Percentiles rank a stretch among this genome's conserved stretches.
phyloP scores from a whole-genome alignment of 805 yeast genomes.

The Candida sithepensis region DNA sequence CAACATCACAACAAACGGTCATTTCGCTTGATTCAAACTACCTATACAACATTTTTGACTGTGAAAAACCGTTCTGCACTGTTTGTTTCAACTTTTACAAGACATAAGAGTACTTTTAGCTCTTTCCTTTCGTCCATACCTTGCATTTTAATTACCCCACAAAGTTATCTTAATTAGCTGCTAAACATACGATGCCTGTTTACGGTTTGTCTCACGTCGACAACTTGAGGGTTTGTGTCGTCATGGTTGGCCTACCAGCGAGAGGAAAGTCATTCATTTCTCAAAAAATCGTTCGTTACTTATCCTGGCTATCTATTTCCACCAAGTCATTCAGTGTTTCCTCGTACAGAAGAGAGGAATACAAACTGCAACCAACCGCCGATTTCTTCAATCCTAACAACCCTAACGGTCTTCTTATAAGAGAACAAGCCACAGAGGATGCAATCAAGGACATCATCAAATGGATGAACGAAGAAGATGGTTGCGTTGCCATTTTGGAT shows the following conservation, averaged over 20 bases:
- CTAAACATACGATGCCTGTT: conserved; percentile 44
- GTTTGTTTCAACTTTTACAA: too few relatives aligned
- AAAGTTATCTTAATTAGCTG: not conserved
- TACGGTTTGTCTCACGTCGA: conserved; percentile 58
- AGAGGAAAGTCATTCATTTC: conserved; percentile 94
- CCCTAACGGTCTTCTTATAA: conserved; percentile 55
- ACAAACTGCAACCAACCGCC: conserved; percentile 62
- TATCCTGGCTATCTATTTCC: conserved; percentile 86
- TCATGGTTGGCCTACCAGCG: conserved; percentile 86
- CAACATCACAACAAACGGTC: too few relatives aligned
- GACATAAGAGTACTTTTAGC: too few relatives aligned
- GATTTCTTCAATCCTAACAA: conserved; percentile 73
- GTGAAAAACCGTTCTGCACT: too few relatives aligned
- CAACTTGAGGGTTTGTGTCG: conserved; percentile 76
- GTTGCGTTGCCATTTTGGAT: conserved; percentile 89
- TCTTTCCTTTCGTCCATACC: not conserved
- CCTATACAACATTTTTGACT: too few relatives aligned
- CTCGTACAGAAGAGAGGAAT: conserved; percentile 63
- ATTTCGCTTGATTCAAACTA: too few relatives aligned
- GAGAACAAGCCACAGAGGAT: conserved; percentile 64
- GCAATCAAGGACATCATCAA: conserved; percentile 79
- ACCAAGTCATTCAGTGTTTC: conserved; percentile 92
- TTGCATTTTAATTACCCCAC: not conserved
- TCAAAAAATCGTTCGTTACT: conserved; percentile 86
- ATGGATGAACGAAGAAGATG: conserved; percentile 79